Evolutionary conservation across 2,329 filamentous ascomycete species (phyloP).

Genomic region (Arthrinium puccinioides): DNA sequence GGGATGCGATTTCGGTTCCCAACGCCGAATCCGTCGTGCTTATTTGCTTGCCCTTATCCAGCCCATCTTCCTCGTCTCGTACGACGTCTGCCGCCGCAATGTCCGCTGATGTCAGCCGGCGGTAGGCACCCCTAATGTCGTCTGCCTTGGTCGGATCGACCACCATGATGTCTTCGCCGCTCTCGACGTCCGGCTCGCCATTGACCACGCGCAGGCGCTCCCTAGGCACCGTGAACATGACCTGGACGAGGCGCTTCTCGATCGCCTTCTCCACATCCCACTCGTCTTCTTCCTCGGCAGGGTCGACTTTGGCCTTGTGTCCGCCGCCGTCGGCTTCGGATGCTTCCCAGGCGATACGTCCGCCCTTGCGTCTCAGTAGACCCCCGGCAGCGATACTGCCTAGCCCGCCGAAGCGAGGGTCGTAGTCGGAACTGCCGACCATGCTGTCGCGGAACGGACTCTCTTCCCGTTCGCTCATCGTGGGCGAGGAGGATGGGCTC

Average conservation of each 20-base stretch:
- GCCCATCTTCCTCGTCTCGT: background rate
- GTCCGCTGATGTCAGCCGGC: background rate
- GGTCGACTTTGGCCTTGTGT: background rate
- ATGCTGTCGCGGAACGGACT: conserved; percentile 24
- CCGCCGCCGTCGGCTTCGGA: conserved; percentile 13
- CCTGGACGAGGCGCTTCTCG: conserved; percentile 64
- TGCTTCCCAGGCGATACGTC: conserved; percentile 45
- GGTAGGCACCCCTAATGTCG: conserved; percentile 3
- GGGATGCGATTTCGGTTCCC: conserved; percentile 14
- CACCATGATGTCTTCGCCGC: conserved; percentile 33
- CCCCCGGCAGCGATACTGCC: conserved; percentile 35
- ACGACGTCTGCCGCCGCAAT: background rate
- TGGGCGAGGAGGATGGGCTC: conserved; percentile 21
- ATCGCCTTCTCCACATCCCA: conserved; percentile 73
- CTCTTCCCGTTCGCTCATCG: conserved; percentile 12
- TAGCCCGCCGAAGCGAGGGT: conserved; percentile 34
- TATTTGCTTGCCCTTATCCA: conserved; percentile 7
- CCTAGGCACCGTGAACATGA: conserved; percentile 91
- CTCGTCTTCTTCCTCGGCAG: conserved; percentile 51
- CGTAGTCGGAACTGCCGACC: conserved; percentile 32
- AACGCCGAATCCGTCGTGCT: conserved; percentile 5
- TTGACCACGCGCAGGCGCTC: conserved; percentile 87
- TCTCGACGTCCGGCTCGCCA: conserved; percentile 48
- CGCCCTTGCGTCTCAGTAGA: conserved; percentile 47
- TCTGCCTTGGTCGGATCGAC: conserved; percentile 28